Evolutionary conservation across 208 protist genomes (phyloP).

Genomic region (Kentomonas sorsogonicus): DNA sequence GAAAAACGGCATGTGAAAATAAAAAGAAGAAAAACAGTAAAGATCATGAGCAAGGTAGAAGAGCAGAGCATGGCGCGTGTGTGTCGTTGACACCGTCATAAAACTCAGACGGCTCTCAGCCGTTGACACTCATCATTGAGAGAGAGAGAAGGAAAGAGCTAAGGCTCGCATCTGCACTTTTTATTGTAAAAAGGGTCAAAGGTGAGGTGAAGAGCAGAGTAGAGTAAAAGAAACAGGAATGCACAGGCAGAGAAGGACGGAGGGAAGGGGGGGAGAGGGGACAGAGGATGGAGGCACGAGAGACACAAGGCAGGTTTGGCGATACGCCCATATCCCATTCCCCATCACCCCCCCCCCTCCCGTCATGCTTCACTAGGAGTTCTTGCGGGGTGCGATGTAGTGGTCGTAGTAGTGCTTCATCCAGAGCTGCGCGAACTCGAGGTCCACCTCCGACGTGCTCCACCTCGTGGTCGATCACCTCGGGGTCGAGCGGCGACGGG

Average conservation of each 20-base stretch:
- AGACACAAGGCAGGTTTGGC: neutral
- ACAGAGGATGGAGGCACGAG: no score
- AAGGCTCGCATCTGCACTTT: no score
- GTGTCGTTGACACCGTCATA: no score
- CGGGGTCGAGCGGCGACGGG: conserved; percentile 73
- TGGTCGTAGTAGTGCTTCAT: conserved; percentile 88
- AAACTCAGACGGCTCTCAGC: no score
- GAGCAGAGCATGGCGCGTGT: no score
- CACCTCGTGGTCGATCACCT: conserved; percentile 77
- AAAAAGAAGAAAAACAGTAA: conserved; percentile 11
- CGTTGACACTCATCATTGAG: neutral
- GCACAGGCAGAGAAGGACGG: no score
- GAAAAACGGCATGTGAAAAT: conserved; percentile 8
- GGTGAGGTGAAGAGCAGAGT: no score
- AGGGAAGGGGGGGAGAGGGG: neutral
- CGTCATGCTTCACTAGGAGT: neutral
- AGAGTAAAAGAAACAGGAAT: no score
- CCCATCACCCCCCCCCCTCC: neutral
- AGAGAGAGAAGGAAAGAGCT: conserved; percentile 8
- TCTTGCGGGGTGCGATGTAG: conserved; percentile 50
- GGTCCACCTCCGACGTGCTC: conserved; percentile 76
- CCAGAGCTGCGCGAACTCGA: conserved; percentile 67
- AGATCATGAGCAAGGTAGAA: neutral
- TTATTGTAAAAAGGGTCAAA: no score
- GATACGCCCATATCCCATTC: neutral